These are phyloP conservation scores for Rhododendron simsii DNA, from an alignment of 148 eudicot species.

Conservation along the genomic window DNA sequence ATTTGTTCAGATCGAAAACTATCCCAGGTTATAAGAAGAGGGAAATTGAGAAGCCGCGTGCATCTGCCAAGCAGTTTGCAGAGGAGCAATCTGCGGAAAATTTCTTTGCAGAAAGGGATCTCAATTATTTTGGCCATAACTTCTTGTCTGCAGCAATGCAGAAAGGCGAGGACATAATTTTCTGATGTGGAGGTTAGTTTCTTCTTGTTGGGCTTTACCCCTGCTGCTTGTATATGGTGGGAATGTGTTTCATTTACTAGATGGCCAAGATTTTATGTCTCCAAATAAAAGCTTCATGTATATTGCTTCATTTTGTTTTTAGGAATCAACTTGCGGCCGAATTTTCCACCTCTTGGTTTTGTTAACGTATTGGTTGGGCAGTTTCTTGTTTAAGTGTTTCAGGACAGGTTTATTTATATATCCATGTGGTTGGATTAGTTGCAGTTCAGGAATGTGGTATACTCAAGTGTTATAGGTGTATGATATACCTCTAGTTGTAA, in stretches of 20 bases:
- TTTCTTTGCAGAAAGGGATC: not conserved
- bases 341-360: not conserved
- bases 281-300: not conserved
- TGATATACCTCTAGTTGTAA: too few relatives aligned
- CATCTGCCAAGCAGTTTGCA: conserved; percentile 28
- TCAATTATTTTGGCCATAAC: not conserved
- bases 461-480: not conserved
- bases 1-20: conserved; percentile 83
- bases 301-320: not conserved
- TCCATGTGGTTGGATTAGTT: not conserved
- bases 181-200: not conserved
- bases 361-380: not conserved
- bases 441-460: not conserved
- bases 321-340: not conserved
- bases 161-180: conserved; percentile 5
- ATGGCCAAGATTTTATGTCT: not conserved
- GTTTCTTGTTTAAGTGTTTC: not conserved
- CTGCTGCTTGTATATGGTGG: not conserved
- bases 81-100: conserved; percentile 1
- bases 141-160: not conserved
- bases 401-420: not conserved
- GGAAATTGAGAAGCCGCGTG: conserved; percentile 59
- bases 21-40: conserved; percentile 79
- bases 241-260: not conserved
- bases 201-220: not conserved